A percentile compares a stretch with the other conserved stretches of the same genome.
Evolutionary conservation across 805 yeast species (phyloP).

Genomic region (Millerozyma miso): DNA sequence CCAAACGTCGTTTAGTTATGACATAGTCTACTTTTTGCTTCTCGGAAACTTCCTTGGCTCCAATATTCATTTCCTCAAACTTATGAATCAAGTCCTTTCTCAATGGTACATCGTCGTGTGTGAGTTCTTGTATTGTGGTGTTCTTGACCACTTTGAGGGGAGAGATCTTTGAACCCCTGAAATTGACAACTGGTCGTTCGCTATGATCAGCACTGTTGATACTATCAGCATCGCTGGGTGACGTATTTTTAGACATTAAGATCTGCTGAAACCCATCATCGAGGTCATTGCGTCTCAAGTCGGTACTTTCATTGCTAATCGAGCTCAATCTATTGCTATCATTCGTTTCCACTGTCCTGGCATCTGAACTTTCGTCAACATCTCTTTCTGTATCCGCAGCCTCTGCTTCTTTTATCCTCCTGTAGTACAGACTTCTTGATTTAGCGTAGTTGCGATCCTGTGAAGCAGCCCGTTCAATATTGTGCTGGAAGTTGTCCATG

Average conservation of each 20-base stretch:
- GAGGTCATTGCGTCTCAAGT: not conserved
- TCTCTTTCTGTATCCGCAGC: slow-evolving; percentile 11
- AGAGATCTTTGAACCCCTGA: slow-evolving; percentile 15
- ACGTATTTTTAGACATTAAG: not conserved
- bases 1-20: slow-evolving; percentile 7
- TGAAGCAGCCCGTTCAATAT: slow-evolving; percentile 25
- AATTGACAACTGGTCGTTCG: slow-evolving; percentile 5
- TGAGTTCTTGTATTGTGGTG: slow-evolving; percentile 5
- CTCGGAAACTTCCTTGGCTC: slow-evolving; percentile 9
- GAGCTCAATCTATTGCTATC: slow-evolving; percentile 23
- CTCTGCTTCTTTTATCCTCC: slow-evolving; percentile 23
- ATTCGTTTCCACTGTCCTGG: slow-evolving; percentile 13
- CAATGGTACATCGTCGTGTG: slow-evolving; percentile 20
- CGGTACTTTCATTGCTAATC: slow-evolving; percentile 11
- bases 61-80: slow-evolving; percentile 10
- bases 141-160: slow-evolving; percentile 15
- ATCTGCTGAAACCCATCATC: not conserved
- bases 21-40: slow-evolving; percentile 14
- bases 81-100: slow-evolving; percentile 24
- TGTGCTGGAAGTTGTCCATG: slow-evolving; percentile 35
- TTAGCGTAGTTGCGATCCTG: not conserved
- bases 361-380: slow-evolving; percentile 1
- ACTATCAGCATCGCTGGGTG: not conserved
- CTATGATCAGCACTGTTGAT: slow-evolving; percentile 1
- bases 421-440: slow-evolving; percentile 16